Evolutionary conservation across 176 grass and related monocot genomes (phyloP).

Genomic region (Secale cereale): DNA sequence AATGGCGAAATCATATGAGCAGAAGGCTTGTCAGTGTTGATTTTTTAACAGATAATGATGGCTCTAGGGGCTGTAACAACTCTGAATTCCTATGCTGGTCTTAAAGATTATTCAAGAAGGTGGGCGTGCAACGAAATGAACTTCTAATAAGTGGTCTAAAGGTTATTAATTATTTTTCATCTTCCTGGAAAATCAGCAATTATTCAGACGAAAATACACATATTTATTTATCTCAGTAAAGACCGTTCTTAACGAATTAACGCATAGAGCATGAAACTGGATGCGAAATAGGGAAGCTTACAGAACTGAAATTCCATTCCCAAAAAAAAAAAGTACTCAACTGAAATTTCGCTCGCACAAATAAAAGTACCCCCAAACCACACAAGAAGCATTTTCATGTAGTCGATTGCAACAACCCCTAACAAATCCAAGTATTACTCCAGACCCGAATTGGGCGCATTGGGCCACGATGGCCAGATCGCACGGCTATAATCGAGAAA

Average conservation of each 20-base stretch:
- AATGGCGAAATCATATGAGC: constrained; percentile 22
- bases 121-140: background rate
- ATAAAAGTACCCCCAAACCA: background rate
- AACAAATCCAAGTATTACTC: constrained; percentile 21
- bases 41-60: background rate
- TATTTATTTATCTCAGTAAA: background rate
- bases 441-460: background rate
- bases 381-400: background rate
- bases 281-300: background rate
- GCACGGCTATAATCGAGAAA: background rate
- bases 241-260: background rate
- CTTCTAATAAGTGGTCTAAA: background rate
- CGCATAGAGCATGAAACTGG: background rate
- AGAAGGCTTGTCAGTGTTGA: background rate
- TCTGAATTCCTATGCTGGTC: background rate
- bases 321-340: background rate
- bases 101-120: constrained; percentile 15
- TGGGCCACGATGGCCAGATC: background rate
- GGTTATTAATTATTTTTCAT: background rate
- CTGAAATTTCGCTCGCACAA: background rate
- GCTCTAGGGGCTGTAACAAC: background rate
- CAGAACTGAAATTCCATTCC: background rate
- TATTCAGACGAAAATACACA: background rate
- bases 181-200: background rate
- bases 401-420: background rate